Evolutionary conservation across 129 eudicot species (phyloP).

Genomic region (Flaveria trinervia): DNA sequence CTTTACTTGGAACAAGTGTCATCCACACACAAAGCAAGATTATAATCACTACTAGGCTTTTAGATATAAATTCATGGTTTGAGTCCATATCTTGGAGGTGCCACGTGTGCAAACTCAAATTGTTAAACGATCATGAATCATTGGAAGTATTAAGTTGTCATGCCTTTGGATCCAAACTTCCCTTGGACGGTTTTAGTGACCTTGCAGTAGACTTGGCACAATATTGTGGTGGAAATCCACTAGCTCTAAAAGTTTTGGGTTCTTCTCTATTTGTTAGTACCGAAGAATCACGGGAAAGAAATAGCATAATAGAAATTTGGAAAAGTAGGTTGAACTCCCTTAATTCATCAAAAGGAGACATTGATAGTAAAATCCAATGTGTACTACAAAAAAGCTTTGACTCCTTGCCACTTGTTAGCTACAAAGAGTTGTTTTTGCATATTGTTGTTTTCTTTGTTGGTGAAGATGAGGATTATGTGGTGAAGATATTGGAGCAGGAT

Average conservation of each 20-base stretch:
- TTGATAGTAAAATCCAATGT: slow-evolving; percentile 13
- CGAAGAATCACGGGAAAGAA: not conserved
- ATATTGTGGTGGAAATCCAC: slow-evolving; percentile 36
- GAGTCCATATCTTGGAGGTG: not conserved
- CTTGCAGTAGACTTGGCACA: slow-evolving; percentile 1
- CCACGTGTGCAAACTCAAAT: not conserved
- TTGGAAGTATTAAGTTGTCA: slow-evolving; percentile 37
- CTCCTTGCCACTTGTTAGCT: slow-evolving; percentile 19
- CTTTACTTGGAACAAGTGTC: not conserved
- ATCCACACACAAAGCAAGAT: slow-evolving; percentile 14
- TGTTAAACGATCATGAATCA: slow-evolving; percentile 18
- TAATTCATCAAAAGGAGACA: slow-evolving; percentile 1
- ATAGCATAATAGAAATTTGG: slow-evolving; percentile 26
- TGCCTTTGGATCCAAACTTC: slow-evolving; percentile 38
- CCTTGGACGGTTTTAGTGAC: slow-evolving; percentile 25
- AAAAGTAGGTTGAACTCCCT: slow-evolving; percentile 22
- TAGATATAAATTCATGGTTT: slow-evolving; percentile 2
- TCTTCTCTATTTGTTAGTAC: slow-evolving; percentile 26
- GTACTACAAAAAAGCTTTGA: slow-evolving; percentile 30
- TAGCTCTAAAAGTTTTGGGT: slow-evolving; percentile 35
- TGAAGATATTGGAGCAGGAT: not conserved
- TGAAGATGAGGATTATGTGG: not conserved
- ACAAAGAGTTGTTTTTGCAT: slow-evolving; percentile 30
- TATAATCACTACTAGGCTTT: slow-evolving; percentile 26
- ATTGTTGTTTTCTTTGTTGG: slow-evolving; percentile 44